phyloP scores from a whole-genome alignment of 106 monocot genomes.

The Dendrobium nobile region DNA sequence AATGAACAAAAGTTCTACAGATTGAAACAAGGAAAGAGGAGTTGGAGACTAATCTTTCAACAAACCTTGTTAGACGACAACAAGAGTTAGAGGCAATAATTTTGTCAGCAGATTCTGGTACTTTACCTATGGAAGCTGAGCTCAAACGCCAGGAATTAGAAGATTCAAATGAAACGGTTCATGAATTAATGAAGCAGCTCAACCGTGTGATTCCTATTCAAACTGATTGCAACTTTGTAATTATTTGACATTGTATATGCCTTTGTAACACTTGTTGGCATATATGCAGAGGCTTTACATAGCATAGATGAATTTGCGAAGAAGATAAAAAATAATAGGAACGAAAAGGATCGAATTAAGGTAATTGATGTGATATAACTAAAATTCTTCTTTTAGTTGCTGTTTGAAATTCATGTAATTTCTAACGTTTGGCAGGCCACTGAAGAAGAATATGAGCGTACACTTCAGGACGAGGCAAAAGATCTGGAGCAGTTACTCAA shows the following conservation, averaged over 20 bases:
- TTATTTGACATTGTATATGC: background rate
- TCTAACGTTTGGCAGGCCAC: constrained; percentile 32
- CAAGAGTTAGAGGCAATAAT: constrained; percentile 79
- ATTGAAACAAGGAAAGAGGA: constrained; percentile 99
- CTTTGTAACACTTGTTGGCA: background rate
- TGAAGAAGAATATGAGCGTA: constrained; percentile 67
- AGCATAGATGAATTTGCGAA: constrained; percentile 43
- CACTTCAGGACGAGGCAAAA: constrained; percentile 77
- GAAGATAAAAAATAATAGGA: constrained; percentile 46
- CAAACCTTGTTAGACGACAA: constrained; percentile 85
- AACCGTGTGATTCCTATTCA: constrained; percentile 33
- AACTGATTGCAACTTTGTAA: background rate
- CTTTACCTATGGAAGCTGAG: constrained; percentile 48
- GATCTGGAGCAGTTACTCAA: constrained; percentile 84
- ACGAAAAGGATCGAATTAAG: constrained; percentile 54
- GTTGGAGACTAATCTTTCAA: constrained; percentile 85
- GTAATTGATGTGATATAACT: constrained; percentile 10
- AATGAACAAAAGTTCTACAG: constrained; percentile 22
- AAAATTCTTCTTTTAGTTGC: background rate
- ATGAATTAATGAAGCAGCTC: constrained; percentile 64
- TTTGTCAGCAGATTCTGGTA: constrained; percentile 55
- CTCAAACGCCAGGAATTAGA: constrained; percentile 58
- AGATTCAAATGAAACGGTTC: constrained; percentile 45
- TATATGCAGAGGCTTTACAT: constrained; percentile 33
- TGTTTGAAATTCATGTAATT: background rate